Conservation (phyloP, 176 grass and related monocot genomes). For the Chrysopogon serrulatus region DNA sequence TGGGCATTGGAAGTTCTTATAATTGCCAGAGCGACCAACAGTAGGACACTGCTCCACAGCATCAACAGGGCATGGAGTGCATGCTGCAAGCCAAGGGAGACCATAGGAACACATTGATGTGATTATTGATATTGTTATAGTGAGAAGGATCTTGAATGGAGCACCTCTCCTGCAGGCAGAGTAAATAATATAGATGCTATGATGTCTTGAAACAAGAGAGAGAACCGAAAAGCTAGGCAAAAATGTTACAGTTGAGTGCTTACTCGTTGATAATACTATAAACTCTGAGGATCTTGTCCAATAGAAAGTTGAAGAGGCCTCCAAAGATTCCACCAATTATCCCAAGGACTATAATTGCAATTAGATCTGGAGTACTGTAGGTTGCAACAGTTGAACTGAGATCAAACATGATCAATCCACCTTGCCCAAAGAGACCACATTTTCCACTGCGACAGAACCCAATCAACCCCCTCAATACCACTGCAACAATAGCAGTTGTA, state of each 20-base stretch:
- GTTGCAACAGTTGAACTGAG: slow-evolving; percentile 55
- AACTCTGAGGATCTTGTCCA: slow-evolving; percentile 63
- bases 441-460: slow-evolving; percentile 71
- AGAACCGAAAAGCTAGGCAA: not conserved
- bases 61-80: slow-evolving; percentile 52
- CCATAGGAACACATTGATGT: slow-evolving; percentile 81
- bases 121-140: slow-evolving; percentile 64
- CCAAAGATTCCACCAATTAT: slow-evolving; percentile 82
- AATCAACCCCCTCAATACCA: slow-evolving; percentile 65
- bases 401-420: slow-evolving; percentile 95
- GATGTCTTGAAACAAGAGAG: not conserved
- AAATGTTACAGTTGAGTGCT: slow-evolving; percentile 6
- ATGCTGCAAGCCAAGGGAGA: slow-evolving; percentile 71
- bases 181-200: slow-evolving; percentile 16
- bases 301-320: slow-evolving; percentile 72
- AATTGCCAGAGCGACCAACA: slow-evolving; percentile 65
- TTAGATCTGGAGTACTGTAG: slow-evolving; percentile 60
- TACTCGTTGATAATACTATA: slow-evolving; percentile 92
- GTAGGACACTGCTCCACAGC: slow-evolving; percentile 63
- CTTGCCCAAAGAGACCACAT: slow-evolving; percentile 84
- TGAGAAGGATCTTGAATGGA: slow-evolving; percentile 79
- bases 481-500: slow-evolving; percentile 83
- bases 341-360: slow-evolving; percentile 69
- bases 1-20: slow-evolving; percentile 83
- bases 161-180: slow-evolving; percentile 71